These are phyloP conservation scores for Ogataea minuta DNA, from an alignment of 805 yeast genomes.

Conservation along the genomic window DNA sequence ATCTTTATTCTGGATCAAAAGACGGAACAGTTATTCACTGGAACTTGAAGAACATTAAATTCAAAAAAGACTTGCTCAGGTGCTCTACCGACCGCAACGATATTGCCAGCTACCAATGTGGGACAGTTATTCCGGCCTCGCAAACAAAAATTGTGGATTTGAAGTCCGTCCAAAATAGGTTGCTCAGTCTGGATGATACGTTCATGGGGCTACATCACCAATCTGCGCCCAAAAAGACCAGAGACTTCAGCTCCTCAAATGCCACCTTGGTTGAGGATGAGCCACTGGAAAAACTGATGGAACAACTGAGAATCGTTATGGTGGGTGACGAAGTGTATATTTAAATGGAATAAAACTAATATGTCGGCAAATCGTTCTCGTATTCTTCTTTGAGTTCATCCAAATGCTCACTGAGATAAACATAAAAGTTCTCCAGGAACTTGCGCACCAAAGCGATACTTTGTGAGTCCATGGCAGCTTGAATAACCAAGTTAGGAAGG, in stretches of 20 bases:
- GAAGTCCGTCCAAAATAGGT: constrained; percentile 37
- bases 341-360: constrained; percentile 16
- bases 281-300: constrained; percentile 4
- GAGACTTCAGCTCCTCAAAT: constrained; percentile 18
- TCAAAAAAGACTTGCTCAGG: constrained; percentile 12
- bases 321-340: constrained; percentile 16
- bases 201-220: constrained; percentile 53
- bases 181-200: constrained; percentile 53
- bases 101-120: constrained; percentile 40
- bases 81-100: constrained; percentile 49
- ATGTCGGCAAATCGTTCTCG: constrained; percentile 47
- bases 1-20: constrained; percentile 54
- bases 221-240: background rate
- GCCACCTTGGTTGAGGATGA: constrained; percentile 12
- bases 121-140: constrained; percentile 61
- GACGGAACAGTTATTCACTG: constrained; percentile 72
- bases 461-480: constrained; percentile 77
- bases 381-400: constrained; percentile 41
- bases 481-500: constrained; percentile 79
- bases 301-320: constrained; percentile 16
- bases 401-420: constrained; percentile 48
- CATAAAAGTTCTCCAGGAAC: constrained; percentile 53
- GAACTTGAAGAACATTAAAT: constrained; percentile 40
- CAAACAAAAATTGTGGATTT: constrained; percentile 47
- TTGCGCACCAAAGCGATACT: constrained; percentile 55